phyloP scores from a whole-genome alignment of 2,329 filamentous ascomycete species.

The Graphilbum sp. region DNA sequence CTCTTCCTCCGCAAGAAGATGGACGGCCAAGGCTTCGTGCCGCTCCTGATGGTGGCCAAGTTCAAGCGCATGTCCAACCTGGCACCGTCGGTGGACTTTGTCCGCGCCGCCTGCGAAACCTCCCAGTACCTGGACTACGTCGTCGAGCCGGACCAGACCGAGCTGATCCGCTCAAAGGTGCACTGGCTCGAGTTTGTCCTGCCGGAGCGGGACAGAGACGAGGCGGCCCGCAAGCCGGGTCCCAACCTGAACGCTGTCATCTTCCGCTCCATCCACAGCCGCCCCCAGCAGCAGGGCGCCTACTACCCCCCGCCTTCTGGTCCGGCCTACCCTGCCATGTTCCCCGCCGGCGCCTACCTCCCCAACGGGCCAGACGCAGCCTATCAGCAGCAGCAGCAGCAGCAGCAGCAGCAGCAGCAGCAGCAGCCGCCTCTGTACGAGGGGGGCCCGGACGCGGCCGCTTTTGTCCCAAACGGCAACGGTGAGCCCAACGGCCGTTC shows the following conservation, averaged over 20 bases:
- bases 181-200: constrained; percentile 73
- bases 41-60: constrained; percentile 58
- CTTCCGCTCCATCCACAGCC: constrained; percentile 16
- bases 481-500: constrained; percentile 22
- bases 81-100: constrained; percentile 53
- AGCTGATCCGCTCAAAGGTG: constrained; percentile 58
- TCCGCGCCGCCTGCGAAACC: constrained; percentile 60
- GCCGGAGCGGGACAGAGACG: constrained; percentile 52
- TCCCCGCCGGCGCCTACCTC: constrained; percentile 11
- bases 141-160: constrained; percentile 57
- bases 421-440: too few species aligned
- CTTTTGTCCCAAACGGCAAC: constrained; percentile 12
- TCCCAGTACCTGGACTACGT: constrained; percentile 61
- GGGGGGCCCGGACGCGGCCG: not conserved
- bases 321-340: constrained; percentile 12
- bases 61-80: constrained; percentile 74
- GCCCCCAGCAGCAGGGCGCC: constrained; percentile 8
- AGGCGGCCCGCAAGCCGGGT: constrained; percentile 58
- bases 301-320: constrained; percentile 13
- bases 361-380: constrained; percentile 14
- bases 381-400: constrained; percentile 12
- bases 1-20: constrained; percentile 76
- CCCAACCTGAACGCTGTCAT: constrained; percentile 16
- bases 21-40: constrained; percentile 89
- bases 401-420: too few species aligned